A percentile compares a stretch with the other conserved stretches of the same genome.
Conservation (phyloP, 108 stramenopile genomes). For the Cyclostephanos tholiformis region DNA sequence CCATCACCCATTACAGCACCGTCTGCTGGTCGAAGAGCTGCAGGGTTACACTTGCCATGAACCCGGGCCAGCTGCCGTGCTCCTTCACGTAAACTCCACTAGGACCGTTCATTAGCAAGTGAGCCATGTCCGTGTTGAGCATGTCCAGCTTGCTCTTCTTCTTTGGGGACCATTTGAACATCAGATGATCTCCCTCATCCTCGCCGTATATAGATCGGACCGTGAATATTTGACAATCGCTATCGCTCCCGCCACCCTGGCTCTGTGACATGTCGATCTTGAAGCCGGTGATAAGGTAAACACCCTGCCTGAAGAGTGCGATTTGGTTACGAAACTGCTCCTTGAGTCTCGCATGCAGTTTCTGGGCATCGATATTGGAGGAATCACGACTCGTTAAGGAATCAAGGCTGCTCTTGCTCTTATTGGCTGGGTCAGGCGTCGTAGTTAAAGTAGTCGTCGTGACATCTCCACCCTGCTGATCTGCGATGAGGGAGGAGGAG, state of each 20-base stretch:
- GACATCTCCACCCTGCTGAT: not conserved
- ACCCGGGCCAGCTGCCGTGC: constrained; percentile 90
- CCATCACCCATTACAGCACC: constrained; percentile 25
- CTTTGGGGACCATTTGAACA: constrained; percentile 82
- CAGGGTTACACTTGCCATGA: constrained; percentile 88
- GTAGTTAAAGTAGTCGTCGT: constrained; percentile 12
- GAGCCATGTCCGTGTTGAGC: constrained; percentile 85
- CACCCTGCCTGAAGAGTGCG: constrained; percentile 89
- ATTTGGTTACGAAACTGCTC: constrained; percentile 92
- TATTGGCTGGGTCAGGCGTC: constrained; percentile 30
- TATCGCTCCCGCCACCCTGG: constrained; percentile 38
- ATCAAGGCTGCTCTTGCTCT: constrained; percentile 30
- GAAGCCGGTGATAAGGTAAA: constrained; percentile 91
- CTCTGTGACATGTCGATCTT: constrained; percentile 88
- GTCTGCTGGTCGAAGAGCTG: constrained; percentile 94
- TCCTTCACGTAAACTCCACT: constrained; percentile 81
- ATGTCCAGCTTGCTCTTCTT: constrained; percentile 65
- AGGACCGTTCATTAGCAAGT: constrained; percentile 66
- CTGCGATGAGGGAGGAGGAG: not conserved
- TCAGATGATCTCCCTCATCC: constrained; percentile 84
- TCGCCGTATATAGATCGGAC: constrained; percentile 95
- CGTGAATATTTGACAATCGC: constrained; percentile 70
- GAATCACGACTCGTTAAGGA: constrained; percentile 18
- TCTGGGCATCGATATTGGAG: constrained; percentile 72
- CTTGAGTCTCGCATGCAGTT: constrained; percentile 89